Base-by-base conservation (phyloP, 768 basidiomycete species). In the Collybiopsis luxurians region DNA sequence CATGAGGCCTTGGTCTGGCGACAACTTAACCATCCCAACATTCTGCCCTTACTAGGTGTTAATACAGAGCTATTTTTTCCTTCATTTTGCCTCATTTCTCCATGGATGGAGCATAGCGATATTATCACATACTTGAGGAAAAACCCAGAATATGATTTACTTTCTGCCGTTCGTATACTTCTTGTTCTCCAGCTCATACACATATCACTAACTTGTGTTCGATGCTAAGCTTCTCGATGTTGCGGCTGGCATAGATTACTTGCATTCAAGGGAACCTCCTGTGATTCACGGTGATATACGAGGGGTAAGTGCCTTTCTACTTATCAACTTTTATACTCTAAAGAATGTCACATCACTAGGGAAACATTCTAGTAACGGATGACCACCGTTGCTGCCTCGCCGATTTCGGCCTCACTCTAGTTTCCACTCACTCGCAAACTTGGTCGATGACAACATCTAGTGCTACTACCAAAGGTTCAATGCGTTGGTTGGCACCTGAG, bases 231-330 rank as follows among this genome's bases (percentile, higher is more conserved):
- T 55, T 4, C 9, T 30, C 6, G 74, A 75, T 46, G 60, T 73
- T 15, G 68, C 66, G 27, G 57, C 69, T 7, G 74, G 74, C 15
- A 44, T 75, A 39, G 6, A 60, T 26, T 75, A 76, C 49, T 53
- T 75, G 38, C 74, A 77, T 54, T 67, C 65, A 31, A 48, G 59
- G 19, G 40, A 59, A 13, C 58, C 59, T 1, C 67, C 67, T 1
- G 62, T 71, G 10, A 52, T 65, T 3, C 71, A 71, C 36, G 66
- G 67, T 1, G 56, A 60, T 44, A 60, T 60, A 17, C 48, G 56
- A 21, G 59, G 56, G 17, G 59, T 57, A 53, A 4, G 45, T 55
- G 24, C 26, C 10, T 12, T 34, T 23, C 31, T 46, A 19, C 24
- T 43, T 27, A 17, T 17, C 9, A 30, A 13, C 7, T 13, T 30